Percentiles rank a stretch among this genome's conserved stretches.
Conservation (phyloP, 1,139 yeast species). For the Saccharomyces hybrid region DNA sequence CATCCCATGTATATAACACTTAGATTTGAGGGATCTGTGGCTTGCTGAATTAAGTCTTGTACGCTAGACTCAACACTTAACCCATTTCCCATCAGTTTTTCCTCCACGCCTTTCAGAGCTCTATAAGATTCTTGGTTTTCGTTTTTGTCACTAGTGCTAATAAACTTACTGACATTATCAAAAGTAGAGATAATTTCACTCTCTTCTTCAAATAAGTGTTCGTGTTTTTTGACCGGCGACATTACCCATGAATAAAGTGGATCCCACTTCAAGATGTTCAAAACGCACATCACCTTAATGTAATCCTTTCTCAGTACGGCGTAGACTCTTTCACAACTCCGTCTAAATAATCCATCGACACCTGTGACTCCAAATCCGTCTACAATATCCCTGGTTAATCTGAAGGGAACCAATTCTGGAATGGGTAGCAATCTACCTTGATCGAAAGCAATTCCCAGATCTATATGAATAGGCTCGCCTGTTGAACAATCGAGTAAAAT, state of each 20-base stretch:
- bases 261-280: slow-evolving; percentile 85
- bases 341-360: slow-evolving; percentile 63
- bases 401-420: slow-evolving; percentile 90
- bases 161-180: slow-evolving; percentile 9
- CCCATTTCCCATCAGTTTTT: slow-evolving; percentile 57
- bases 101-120: slow-evolving; percentile 66
- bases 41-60: slow-evolving; percentile 70
- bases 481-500: slow-evolving; percentile 69
- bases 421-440: slow-evolving; percentile 75
- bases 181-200: slow-evolving; percentile 7
- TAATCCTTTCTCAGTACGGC: slow-evolving; percentile 56
- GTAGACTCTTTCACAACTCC: slow-evolving; percentile 68
- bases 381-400: slow-evolving; percentile 81
- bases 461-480: slow-evolving; percentile 95
- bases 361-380: slow-evolving; percentile 91
- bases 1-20: slow-evolving; percentile 79
- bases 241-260: slow-evolving; percentile 88
- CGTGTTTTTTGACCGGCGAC: slow-evolving; percentile 57
- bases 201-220: slow-evolving; percentile 26
- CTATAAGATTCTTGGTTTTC: slow-evolving; percentile 56
- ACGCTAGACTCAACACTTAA: slow-evolving; percentile 80
- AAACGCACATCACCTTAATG: slow-evolving; percentile 67
- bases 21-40: slow-evolving; percentile 58
- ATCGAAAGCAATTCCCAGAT: slow-evolving; percentile 92
- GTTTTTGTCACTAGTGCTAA: slow-evolving; percentile 15